Base-by-base conservation (phyloP, 805 yeast genomes). In the Candida quercuum region DNA sequence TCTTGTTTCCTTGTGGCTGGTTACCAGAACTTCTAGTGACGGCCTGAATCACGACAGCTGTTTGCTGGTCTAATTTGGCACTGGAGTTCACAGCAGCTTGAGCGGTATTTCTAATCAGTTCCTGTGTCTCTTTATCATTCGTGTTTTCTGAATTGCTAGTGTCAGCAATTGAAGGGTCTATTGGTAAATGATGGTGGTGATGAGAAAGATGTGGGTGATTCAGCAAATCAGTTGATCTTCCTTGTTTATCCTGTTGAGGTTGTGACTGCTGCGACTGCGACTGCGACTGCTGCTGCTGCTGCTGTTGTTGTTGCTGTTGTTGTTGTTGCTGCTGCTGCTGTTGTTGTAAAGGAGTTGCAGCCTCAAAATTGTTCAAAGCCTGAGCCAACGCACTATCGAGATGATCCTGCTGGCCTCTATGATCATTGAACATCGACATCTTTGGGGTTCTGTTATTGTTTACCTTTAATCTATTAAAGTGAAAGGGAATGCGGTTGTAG, bases 371-470 rank as follows among this genome's bases (percentile, higher is more conserved):
- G 21, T 43, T 35, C 28, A 46, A 14, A 6, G 48, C 50, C 28
- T 46, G 48, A 6, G 43, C 50, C 18, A 46, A 28, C 2, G 46
- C 38, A 14, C 41, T 33, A 15, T 44, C 48, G 12, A 46, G 27
- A 8, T 39, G 33, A 13, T 38, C 40, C 23, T 43, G 47, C 22
- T 30, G 41, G 17, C 26, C 24, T 15, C 39, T 36, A 14, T 42
- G 45, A 19, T 43, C 44, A 28, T 43, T 43, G 11, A 46, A 39
- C 18, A 43, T 24, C 5, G 36, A 36, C 39, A 36, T 36, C 4
- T 4, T 29, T 27, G 21, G 14, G 27, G 11, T 19, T 27, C 15
- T 27, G 30, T 27, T 27, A 27, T 17, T 29, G 32, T 29, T 17
- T 29, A n/a, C n/a, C n/a, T n/a, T n/a, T n/a, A n/a, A n/a, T n/a